phyloP scores from a whole-genome alignment of 371 early-diverging fungal genomes.

The Rhizopus microsporus region DNA sequence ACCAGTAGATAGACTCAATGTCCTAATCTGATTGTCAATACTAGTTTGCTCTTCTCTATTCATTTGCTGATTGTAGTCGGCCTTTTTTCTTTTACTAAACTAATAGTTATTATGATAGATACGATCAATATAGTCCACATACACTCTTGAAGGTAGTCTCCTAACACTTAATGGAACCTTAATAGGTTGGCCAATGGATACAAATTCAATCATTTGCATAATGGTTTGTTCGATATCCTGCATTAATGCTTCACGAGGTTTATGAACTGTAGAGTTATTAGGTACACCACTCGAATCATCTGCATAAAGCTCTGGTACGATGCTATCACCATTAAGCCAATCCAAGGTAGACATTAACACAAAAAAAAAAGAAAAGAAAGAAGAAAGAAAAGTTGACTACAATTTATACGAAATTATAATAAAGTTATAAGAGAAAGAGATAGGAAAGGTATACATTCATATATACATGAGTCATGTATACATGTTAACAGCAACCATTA shows the following conservation, averaged over 20 bases:
- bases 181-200: slow-evolving; percentile 11
- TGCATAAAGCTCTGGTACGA: background rate
- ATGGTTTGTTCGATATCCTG: slow-evolving; percentile 18
- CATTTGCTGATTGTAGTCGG: background rate
- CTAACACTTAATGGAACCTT: background rate
- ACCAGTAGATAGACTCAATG: background rate
- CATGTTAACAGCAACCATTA: slow-evolving; percentile 44
- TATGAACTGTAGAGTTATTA: slow-evolving; percentile 10
- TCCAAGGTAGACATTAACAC: background rate
- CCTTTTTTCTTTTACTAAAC: slow-evolving; percentile 1
- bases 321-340: background rate
- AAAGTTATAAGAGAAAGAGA: background rate
- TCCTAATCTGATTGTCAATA: background rate
- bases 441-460: background rate
- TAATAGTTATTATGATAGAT: background rate
- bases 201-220: slow-evolving; percentile 11
- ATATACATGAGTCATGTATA: background rate
- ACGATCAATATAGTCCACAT: background rate
- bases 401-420: too few species aligned
- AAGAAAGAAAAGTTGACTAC: too few species aligned
- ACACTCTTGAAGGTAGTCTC: background rate
- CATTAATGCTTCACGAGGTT: slow-evolving; percentile 16
- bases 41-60: background rate
- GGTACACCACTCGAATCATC: background rate
- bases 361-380: background rate